These are phyloP conservation scores for Starmerella powellii DNA, from an alignment of 805 yeast species.

Conservation along the genomic window DNA sequence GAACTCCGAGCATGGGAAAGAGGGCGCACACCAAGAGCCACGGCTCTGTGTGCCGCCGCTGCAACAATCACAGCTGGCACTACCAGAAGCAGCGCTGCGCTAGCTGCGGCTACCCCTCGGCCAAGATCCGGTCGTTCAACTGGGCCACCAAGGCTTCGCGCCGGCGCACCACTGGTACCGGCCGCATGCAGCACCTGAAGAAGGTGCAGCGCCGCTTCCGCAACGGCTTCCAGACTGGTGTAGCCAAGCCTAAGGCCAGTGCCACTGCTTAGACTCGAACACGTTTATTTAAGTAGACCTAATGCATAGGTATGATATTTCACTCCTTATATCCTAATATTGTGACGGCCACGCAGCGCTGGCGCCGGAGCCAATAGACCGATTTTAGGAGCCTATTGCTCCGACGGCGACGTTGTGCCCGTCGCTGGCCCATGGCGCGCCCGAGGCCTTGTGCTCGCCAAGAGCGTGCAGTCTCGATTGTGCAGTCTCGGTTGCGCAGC, in stretches of 20 bases:
- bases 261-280: conserved; percentile 33
- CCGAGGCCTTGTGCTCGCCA: no score
- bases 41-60: conserved; percentile 80
- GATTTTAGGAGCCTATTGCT: no score
- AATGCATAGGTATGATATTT: not conserved
- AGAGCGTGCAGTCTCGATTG: no score
- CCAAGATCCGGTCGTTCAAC: conserved; percentile 86
- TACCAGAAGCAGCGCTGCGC: conserved; percentile 98
- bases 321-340: not conserved
- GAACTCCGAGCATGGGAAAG: conserved; percentile 99
- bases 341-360: not conserved
- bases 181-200: conserved; percentile 98
- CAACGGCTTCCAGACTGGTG: conserved; percentile 95
- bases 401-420: no score
- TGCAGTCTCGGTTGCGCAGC: no score
- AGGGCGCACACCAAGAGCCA: conserved; percentile 96
- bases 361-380: no score
- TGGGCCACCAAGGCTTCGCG: conserved; percentile 99
- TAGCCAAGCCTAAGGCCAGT: conserved; percentile 40
- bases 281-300: conserved; percentile 14
- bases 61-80: conserved; percentile 98
- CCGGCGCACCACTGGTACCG: conserved; percentile 99
- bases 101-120: conserved; percentile 99
- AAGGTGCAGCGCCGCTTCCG: conserved; percentile 95
- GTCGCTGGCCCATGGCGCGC: no score